Evolutionary conservation across 495 filamentous ascomycete genomes (phyloP).

Genomic region (Neurospora sp.): DNA sequence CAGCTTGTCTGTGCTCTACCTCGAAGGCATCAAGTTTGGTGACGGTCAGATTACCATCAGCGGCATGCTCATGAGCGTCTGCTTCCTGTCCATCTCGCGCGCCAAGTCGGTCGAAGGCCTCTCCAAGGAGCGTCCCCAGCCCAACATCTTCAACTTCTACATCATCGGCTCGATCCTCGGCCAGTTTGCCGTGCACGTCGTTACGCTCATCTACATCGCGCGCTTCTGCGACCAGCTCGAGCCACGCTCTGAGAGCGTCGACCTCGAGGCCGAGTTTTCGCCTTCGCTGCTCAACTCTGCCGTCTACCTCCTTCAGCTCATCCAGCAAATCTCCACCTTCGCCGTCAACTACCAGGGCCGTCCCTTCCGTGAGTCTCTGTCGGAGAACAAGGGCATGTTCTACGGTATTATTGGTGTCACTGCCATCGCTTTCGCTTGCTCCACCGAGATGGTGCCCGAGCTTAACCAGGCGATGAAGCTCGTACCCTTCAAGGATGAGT

Average conservation of each 20-base stretch:
- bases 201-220: conserved; percentile 87
- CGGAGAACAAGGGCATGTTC: conserved; percentile 96
- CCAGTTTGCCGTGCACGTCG: conserved; percentile 95
- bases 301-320: conserved; percentile 94
- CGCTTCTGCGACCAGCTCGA: conserved; percentile 74
- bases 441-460: conserved; percentile 92
- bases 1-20: conserved; percentile 89
- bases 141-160: conserved; percentile 98
- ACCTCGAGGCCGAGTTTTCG: conserved; percentile 90
- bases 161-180: conserved; percentile 97
- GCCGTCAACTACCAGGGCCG: conserved; percentile 99
- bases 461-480: conserved; percentile 88
- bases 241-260: conserved; percentile 62
- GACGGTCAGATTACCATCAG: conserved; percentile 98
- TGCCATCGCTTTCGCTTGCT: conserved; percentile 86
- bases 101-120: conserved; percentile 90
- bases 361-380: conserved; percentile 90
- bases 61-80: conserved; percentile 99
- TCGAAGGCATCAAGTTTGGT: conserved; percentile 98
- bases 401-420: conserved; percentile 86
- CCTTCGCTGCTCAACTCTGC: conserved; percentile 94
- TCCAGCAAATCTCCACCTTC: conserved; percentile 99
- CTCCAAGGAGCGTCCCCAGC: conserved; percentile 94
- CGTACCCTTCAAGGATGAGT: conserved; percentile 83
- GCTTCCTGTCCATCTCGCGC: conserved; percentile 93